phyloP scores from a whole-genome alignment of 352 stramenopile species.

The Phytopythium sindhum region DNA sequence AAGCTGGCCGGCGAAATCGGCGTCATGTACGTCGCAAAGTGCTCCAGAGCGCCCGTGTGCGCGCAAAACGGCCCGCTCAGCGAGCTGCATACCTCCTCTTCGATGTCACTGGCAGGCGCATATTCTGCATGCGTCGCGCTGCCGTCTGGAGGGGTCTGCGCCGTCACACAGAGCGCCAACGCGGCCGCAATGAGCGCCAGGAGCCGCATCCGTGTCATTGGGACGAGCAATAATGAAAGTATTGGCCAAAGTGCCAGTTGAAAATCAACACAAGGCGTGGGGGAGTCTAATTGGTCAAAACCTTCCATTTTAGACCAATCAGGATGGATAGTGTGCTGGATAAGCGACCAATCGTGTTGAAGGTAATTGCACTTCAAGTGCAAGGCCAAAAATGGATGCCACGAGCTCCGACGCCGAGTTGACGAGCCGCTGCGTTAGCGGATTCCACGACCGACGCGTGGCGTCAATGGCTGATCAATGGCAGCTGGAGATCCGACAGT shows the following conservation, averaged over 20 bases:
- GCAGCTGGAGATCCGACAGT: not conserved
- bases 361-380: not conserved
- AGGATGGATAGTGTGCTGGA: not conserved
- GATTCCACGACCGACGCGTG: not conserved
- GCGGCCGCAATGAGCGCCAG: not conserved
- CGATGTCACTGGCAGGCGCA: not conserved
- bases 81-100: constrained; percentile 44
- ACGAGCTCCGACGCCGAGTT: too few species aligned
- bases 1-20: constrained; percentile 36
- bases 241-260: not conserved
- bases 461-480: not conserved
- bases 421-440: too few species aligned
- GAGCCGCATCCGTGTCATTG: not conserved
- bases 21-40: constrained; percentile 58
- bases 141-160: not conserved
- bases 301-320: not conserved
- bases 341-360: not conserved
- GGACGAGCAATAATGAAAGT: not conserved
- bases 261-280: not conserved
- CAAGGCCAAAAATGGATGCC: not conserved
- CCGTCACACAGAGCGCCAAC: not conserved
- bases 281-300: not conserved
- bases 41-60: constrained; percentile 24
- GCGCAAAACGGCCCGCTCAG: constrained; percentile 64
- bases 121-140: not conserved